Conservation (phyloP, 768 basidiomycete genomes). For the Chalciporus piperatus region DNA sequence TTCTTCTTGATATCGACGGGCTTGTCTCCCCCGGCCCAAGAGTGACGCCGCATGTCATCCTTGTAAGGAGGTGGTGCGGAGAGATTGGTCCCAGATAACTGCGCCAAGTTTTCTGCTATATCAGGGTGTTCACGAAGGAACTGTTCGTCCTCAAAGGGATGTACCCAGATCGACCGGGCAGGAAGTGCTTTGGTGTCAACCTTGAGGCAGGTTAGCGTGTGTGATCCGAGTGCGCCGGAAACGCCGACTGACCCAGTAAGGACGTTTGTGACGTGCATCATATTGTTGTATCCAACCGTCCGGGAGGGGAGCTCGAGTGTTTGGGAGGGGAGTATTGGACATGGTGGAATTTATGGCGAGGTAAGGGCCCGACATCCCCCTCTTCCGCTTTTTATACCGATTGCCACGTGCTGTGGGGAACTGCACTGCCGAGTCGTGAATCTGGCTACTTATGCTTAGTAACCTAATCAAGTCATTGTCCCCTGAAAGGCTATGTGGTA, state of each 20-base stretch:
- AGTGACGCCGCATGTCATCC: conserved; percentile 25
- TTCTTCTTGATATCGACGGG: background rate
- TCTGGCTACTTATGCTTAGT: too few relatives aligned
- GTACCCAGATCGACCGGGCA: conserved; percentile 67
- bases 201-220: conserved; percentile 29
- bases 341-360: conserved; percentile 7
- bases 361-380: background rate
- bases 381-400: background rate
- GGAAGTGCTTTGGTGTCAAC: conserved; percentile 64
- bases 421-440: too few relatives aligned
- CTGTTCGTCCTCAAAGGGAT: conserved; percentile 68
- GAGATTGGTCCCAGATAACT: background rate
- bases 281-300: conserved; percentile 55
- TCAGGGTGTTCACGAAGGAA: conserved; percentile 58
- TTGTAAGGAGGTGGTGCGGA: conserved; percentile 30
- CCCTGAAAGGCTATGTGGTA: too few relatives aligned
- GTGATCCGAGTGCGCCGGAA: too few relatives aligned
- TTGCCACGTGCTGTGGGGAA: conserved; percentile 17
- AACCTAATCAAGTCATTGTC: too few relatives aligned
- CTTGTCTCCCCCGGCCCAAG: conserved; percentile 20
- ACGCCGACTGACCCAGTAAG: conserved; percentile 46
- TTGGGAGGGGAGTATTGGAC: conserved; percentile 44
- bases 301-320: too few relatives aligned
- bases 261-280: conserved; percentile 40
- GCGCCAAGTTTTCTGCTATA: conserved; percentile 35